Evolutionary conservation across 345 rosid species (phyloP).

Genomic region (Pistacia integerrima): DNA sequence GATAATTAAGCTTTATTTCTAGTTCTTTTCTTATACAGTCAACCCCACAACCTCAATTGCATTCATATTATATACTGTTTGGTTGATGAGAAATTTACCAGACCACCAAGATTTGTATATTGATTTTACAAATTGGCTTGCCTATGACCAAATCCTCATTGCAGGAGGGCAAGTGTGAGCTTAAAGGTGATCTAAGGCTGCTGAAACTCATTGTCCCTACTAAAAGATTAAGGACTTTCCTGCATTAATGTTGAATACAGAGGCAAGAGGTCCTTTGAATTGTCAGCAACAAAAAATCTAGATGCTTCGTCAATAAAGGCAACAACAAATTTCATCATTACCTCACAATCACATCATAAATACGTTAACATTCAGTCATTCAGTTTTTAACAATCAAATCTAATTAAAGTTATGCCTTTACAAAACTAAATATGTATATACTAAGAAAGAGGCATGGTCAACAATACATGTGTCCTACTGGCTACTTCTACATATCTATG

Average conservation of each 20-base stretch:
- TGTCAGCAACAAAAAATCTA: background rate
- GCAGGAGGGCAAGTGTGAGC: background rate
- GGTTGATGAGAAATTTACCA: background rate
- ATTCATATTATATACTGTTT: background rate
- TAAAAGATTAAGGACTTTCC: background rate
- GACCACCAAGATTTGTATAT: background rate
- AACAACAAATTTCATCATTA: background rate
- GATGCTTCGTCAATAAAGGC: background rate
- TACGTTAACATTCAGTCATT: background rate
- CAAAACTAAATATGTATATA: background rate
- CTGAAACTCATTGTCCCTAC: background rate
- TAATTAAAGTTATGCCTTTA: too few species aligned
- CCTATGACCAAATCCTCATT: too few species aligned
- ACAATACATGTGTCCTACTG: background rate
- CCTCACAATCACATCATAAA: background rate
- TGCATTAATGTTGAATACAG: background rate
- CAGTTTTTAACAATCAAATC: background rate
- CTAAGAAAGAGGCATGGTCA: too few species aligned
- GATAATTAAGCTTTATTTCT: too few species aligned
- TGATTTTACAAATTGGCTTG: too few species aligned
- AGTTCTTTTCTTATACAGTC: too few species aligned
- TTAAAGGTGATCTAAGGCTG: background rate
- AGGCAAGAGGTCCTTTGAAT: background rate
- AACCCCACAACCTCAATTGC: background rate
- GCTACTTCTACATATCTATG: background rate